These are phyloP conservation scores for Lasiodiplodia citricola DNA, from an alignment of 2,329 filamentous ascomycete genomes.

Conservation along the genomic window DNA sequence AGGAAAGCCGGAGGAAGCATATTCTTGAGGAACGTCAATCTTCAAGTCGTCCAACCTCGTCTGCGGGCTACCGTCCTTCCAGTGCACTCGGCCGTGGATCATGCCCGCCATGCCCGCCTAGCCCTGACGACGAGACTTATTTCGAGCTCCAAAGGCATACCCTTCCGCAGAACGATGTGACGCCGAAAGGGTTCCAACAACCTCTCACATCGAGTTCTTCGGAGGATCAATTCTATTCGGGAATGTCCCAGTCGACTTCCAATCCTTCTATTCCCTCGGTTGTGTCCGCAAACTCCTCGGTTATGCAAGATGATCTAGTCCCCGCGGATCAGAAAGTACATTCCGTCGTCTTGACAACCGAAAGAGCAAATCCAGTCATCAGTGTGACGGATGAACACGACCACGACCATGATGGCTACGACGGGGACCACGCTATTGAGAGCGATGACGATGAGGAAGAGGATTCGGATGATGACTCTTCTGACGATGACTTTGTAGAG, in stretches of 20 bases:
- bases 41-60: slow-evolving; percentile 16
- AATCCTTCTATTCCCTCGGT: slow-evolving; percentile 59
- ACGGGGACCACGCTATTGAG: slow-evolving; percentile 46
- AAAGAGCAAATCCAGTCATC: not conserved
- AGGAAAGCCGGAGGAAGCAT: slow-evolving; percentile 43
- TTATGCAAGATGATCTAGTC: slow-evolving; percentile 44
- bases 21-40: slow-evolving; percentile 40
- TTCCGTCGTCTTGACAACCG: not conserved
- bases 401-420: slow-evolving; percentile 45
- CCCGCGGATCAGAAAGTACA: slow-evolving; percentile 27
- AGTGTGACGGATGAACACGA: slow-evolving; percentile 29
- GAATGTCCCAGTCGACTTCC: slow-evolving; percentile 56
- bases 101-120: slow-evolving; percentile 53
- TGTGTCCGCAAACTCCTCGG: slow-evolving; percentile 54
- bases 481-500: slow-evolving; percentile 44
- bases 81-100: slow-evolving; percentile 40
- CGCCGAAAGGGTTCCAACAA: slow-evolving; percentile 5
- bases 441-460: slow-evolving; percentile 49
- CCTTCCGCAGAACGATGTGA: not conserved
- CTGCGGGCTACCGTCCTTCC: slow-evolving; percentile 27
- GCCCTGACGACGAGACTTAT: slow-evolving; percentile 50
- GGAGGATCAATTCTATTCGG: slow-evolving; percentile 53
- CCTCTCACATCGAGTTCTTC: slow-evolving; percentile 51
- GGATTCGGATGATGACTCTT: slow-evolving; percentile 44
- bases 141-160: slow-evolving; percentile 14